Base-by-base conservation (phyloP, 495 filamentous ascomycete genomes). In the Polyplosphaeria fusca region DNA sequence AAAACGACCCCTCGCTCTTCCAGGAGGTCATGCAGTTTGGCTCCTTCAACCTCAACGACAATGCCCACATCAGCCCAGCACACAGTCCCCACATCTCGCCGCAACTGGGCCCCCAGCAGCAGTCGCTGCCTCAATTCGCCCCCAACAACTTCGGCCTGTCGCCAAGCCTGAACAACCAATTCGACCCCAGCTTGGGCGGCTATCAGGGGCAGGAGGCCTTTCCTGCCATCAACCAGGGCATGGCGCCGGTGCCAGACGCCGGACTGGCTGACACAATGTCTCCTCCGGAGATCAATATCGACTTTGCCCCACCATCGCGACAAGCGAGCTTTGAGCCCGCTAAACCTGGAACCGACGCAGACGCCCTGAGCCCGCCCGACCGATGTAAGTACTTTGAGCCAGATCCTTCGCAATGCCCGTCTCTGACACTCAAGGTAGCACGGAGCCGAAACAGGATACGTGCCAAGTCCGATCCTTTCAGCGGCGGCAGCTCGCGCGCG, bases 201-300 rank as follows among this genome's bases (percentile, higher is more conserved):
- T 91, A 80, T 74, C 79, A 70, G 28, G 73, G 56, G 69, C 69
- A 70, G 20, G 85, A 87, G 62, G 70, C 76, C 14, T 86, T 86
- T 64, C 82, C 80, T 3, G 66, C 73, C 25, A 68, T 82, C 25
- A 71, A 72, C 43, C 77, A 79, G 46, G 71, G 72, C 19, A 68
- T 54, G 32, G 60, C 61, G 20, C 73, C 73, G 38, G 85, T 86
- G 41, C n/a, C n/a, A n/a, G 30, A 35, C 14, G 80, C 86, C 62
- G 82, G 82, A n/a, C 80, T 84, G 57, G 80, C 82, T 9, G 84
- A 85, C 30, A 82, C 87, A 58, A 88, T 91, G 76, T 84, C 84
- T 5, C 87, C 90, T 28, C 89, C 89, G 0, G 87, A 90, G 38
- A 96, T 98, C 68, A 93, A 91, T 65, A 89, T 98, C 61, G 86